Evolutionary conservation across 805 yeast genomes (phyloP), one percentile per base, ranked within the genome.

Genomic region (Barnettozyma pratensis): DNA sequence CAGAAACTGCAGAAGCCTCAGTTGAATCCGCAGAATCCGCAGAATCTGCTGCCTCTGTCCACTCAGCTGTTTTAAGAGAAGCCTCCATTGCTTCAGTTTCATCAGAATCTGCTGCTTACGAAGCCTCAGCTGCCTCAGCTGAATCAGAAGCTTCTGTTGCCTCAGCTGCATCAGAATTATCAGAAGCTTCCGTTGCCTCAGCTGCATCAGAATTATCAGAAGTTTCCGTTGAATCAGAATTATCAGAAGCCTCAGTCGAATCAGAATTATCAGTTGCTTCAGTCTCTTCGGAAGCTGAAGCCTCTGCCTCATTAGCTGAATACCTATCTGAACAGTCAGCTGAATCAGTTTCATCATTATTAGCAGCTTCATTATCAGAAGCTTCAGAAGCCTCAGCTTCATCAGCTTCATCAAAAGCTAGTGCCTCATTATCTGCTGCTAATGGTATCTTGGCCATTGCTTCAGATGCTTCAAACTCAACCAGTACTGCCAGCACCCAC

Each of bases 381-480:
- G 40, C 44, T 31, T 41, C 44, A 35, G 48, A 49, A 39, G 58
- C 54, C 3, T 63, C 59, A 26, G 48, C 46, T 10, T 51, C 60
- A 5, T 38, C 40, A 7, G 31, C 8, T 7, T 26, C 41, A 7
- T 38, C 30, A 10, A 35, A 25, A 14, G 44, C 44, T 14, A 32
- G 38, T n/a, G 46, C 35, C 11, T 37, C 46, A 7, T 38, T 38
- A 28, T 54, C 49, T n/a, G 58, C 59, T 19, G 59, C 66, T 19
- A 48, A 51, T 30, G 54, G 19, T 41, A 41, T 70, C 42, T 53
- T 68, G 30, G 75, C 77, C 28, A 64, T 72, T 46, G 74, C 78
- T 42, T 67, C 73, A 14, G 69, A 65, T 51, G 61, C 64, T 47
- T 54, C 62, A 40, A 64, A 63, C 60, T 58, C 67, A 34, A 58